Evolutionary conservation across 768 basidiomycete genomes (phyloP), one percentile per base, ranked within the genome.

Genomic region (Russula virescens): DNA sequence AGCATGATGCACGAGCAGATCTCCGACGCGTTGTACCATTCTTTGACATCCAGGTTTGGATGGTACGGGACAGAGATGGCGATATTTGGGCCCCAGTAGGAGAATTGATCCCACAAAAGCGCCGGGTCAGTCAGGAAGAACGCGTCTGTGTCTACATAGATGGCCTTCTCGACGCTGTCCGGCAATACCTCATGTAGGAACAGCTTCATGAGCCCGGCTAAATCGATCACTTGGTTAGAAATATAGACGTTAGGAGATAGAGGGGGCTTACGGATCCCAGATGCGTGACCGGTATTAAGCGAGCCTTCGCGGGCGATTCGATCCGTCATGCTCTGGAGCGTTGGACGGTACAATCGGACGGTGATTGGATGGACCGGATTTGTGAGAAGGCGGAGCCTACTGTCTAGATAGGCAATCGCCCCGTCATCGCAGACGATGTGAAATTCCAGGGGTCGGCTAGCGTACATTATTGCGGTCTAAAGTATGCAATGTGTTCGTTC

Each of bases 1-100:
- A 81, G 71, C 79, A 81, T 81, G 63, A 81, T 74, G 68, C 81
- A 82, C 28, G 78, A 79, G 70, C 80, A 81, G 60, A 82, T 81
- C 34, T 72, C 70, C 26, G 78, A 79, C 19, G 79, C 79, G 66
- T 80, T 48, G 58, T 77, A 70, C 80, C 80, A 82, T 46, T 78
- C 72, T 16, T 75, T 62, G 61, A 66, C 10, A 3, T 5, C 42
- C 68, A 77, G 74, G 58, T 80, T 77, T 5, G 78, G 76, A 65
- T 81, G 80, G 52, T 74, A 75, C 10, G 78, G 75, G 74, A 81
- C 77, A 38, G 75, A 72, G 55, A 80, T 71, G 31, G 78, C 75
- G 49, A 76, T 75, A 16, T 69, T 62, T 34, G 76, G 69, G 26
- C 69, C 69, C 58, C 78, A 71, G 21, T 52, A 61, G 51, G 67